Percentiles rank a stretch among this genome's conserved stretches.
These are phyloP conservation scores for Wallacemonas collosoma DNA, from an alignment of 208 protist species.

Conservation along the genomic window DNA sequence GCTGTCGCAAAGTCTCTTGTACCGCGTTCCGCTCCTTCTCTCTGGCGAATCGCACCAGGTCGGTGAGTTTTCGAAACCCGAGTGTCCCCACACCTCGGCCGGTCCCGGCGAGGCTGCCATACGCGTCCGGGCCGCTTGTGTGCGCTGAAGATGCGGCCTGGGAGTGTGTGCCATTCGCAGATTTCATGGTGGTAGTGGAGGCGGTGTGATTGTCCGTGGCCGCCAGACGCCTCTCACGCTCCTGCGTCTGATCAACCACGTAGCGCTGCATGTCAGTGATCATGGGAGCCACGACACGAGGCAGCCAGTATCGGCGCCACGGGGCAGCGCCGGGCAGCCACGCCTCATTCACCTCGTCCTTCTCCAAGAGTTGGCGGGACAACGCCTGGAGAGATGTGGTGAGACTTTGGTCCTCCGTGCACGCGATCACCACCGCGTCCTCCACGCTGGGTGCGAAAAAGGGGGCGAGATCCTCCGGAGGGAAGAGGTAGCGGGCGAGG, in stretches of 20 bases:
- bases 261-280: constrained; percentile 51
- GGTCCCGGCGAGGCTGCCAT: constrained; percentile 13
- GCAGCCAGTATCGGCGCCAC: constrained; percentile 44
- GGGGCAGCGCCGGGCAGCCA: constrained; percentile 62
- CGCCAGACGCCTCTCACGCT: constrained; percentile 5
- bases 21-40: constrained; percentile 48
- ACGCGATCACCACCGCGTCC: constrained; percentile 77
- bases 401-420: constrained; percentile 47
- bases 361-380: constrained; percentile 47
- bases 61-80: constrained; percentile 63
- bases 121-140: neutral
- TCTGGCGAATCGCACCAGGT: constrained; percentile 40
- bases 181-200: too few relatives aligned
- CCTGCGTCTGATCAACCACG: constrained; percentile 27
- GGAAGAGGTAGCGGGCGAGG: constrained; percentile 64
- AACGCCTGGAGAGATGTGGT: constrained; percentile 65
- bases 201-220: neutral
- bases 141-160: neutral
- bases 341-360: constrained; percentile 80
- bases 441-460: constrained; percentile 60
- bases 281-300: constrained; percentile 41
- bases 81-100: constrained; percentile 57
- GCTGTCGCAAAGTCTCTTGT: constrained; percentile 56
- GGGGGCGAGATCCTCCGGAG: constrained; percentile 70
- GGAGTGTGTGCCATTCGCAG: too few relatives aligned